Evolutionary conservation across 441 rosid genomes (phyloP), one percentile per base, ranked within the genome.

Genomic region (Jatropha multifida): DNA sequence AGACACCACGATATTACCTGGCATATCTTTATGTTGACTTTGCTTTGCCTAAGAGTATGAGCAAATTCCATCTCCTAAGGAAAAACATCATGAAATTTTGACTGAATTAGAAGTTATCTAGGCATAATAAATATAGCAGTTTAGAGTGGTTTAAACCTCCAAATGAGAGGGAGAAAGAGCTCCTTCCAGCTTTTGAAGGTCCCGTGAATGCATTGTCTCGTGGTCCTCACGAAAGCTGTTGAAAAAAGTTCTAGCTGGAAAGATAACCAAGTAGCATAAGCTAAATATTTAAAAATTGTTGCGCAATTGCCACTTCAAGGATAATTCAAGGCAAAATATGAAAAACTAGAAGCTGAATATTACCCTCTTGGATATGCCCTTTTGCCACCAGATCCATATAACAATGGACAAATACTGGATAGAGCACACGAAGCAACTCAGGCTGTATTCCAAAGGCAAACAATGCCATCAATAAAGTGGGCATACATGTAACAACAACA

Each of bases 1-100:
- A 46, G 63, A 61, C 76, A 67, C 49, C 51, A 77, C 42, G 61
- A 61, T 60, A 71, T 69, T 85, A 92, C 99, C 98, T 90, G 89
- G 61, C 97, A 94, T 80, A 96, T 88, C 84, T 91, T 96, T 67
- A 96, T 86, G 83, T 88, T 96, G 76, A 90, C 93, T 86, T 94
- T 94, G 84, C 89, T 89, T 76, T 93, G 88, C 83, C 98, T 86
- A 62, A 96, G 92, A 85, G 90, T 82, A 85, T 88, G 96, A 70
- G 98, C 98, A 79, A 91, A 94, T 81, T 96, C 98, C 98, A 94
- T 94, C 83, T 96, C 99, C 99, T 93, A 68, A 77, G 69, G 38
- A 51, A 69, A 17, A 82, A 37, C 54, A 65, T 18, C 18, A 40
- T 46, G 23, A 56, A 78, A 75, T 54, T 54, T 13, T 58, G 8